These are phyloP conservation scores for Rubus parviflorus DNA, from an alignment of 306 rosid genomes.

Conservation along the genomic window DNA sequence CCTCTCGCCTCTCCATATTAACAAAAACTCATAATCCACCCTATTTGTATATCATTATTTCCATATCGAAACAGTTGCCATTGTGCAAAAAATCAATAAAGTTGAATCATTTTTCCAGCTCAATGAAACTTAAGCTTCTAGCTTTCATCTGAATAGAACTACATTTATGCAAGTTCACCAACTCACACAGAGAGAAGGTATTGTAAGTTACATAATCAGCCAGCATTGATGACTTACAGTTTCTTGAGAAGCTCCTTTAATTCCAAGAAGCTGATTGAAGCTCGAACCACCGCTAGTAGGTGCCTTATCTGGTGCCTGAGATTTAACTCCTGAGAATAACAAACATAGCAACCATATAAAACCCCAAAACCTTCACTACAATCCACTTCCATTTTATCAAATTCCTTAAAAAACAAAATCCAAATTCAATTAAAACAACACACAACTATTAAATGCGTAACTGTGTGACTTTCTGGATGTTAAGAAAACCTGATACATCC, in stretches of 20 bases:
- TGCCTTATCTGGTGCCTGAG: conserved; percentile 58
- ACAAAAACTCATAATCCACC: background rate
- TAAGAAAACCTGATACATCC: too few relatives aligned
- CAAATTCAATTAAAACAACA: too few relatives aligned
- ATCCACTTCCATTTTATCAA: background rate
- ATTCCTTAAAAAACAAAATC: too few relatives aligned
- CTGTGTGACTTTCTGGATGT: too few relatives aligned
- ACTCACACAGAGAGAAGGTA: background rate
- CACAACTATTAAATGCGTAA: too few relatives aligned
- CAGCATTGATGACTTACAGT: conserved; percentile 36
- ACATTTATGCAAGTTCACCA: too few relatives aligned
- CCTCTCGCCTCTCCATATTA: too few relatives aligned
- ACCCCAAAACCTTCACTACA: conserved; percentile 6
- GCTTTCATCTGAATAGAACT: background rate
- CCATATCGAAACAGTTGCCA: background rate
- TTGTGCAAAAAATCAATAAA: background rate
- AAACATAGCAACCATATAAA: background rate
- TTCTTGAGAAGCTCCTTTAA: conserved; percentile 63
- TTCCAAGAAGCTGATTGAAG: conserved; percentile 66
- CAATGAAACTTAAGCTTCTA: background rate
- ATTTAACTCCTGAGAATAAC: conserved; percentile 34
- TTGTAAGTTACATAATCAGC: background rate
- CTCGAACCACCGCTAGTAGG: conserved; percentile 49
- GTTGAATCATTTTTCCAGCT: background rate
- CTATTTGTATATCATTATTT: background rate